These are phyloP conservation scores for Talaromyces borbonicus DNA, from an alignment of 495 filamentous ascomycete genomes.

Conservation along the genomic window DNA sequence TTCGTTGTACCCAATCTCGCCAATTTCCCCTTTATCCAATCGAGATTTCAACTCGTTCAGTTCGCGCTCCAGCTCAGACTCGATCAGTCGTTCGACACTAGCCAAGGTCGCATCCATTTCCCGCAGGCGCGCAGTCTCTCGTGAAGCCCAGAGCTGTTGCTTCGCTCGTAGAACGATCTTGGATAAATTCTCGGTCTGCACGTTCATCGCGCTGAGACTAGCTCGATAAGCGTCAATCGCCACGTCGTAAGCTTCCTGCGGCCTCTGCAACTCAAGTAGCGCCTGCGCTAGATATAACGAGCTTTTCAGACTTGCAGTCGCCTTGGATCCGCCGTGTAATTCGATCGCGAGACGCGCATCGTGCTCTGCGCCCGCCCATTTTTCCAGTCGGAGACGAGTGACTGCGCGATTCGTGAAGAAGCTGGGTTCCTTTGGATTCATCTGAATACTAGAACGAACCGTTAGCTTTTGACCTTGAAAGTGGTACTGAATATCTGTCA, in stretches of 20 bases:
- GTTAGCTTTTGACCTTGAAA: too few species aligned
- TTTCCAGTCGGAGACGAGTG: slow-evolving; percentile 60
- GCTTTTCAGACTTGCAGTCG: slow-evolving; percentile 58
- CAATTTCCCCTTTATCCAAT: slow-evolving; percentile 35
- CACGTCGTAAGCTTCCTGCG: slow-evolving; percentile 61
- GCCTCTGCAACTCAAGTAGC: slow-evolving; percentile 62
- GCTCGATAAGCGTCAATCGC: slow-evolving; percentile 65
- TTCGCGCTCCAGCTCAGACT: slow-evolving; percentile 44
- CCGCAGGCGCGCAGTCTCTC: slow-evolving; percentile 37
- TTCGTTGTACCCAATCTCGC: slow-evolving; percentile 34
- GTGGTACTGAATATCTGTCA: not conserved
- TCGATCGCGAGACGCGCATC: slow-evolving; percentile 70
- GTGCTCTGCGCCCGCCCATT: slow-evolving; percentile 65
- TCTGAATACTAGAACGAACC: slow-evolving; percentile 29
- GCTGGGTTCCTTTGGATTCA: slow-evolving; percentile 36
- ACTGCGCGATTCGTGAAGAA: slow-evolving; percentile 82
- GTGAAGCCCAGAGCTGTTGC: slow-evolving; percentile 48
- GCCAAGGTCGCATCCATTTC: slow-evolving; percentile 37
- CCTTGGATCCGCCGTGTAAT: slow-evolving; percentile 44
- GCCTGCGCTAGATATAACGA: slow-evolving; percentile 78
- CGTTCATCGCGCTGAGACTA: slow-evolving; percentile 50
- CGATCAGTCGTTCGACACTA: slow-evolving; percentile 39
- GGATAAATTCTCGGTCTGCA: slow-evolving; percentile 55
- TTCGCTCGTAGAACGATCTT: slow-evolving; percentile 64
- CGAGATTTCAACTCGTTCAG: slow-evolving; percentile 37